A percentile compares a stretch with the other conserved stretches of the same genome.
Evolutionary conservation across 768 basidiomycete species (phyloP).

Genomic region (Pisolithus tinctorius): DNA sequence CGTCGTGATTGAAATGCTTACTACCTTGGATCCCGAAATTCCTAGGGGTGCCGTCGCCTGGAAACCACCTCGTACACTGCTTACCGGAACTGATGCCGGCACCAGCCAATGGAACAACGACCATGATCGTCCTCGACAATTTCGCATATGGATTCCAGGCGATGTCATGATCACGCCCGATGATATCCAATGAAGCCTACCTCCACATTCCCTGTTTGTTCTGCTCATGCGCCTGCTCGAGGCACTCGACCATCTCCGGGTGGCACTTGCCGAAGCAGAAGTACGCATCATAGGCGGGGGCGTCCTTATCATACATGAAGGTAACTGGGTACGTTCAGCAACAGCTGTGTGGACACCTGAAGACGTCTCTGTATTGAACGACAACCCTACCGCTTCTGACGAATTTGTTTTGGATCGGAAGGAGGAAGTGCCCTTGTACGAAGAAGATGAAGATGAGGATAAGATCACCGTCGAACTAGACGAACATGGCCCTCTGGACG

Average conservation of each 20-base stretch:
- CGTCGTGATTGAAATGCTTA: constrained; percentile 22
- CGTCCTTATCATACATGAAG: constrained; percentile 77
- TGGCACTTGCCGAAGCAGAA: constrained; percentile 47
- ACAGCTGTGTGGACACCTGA: constrained; percentile 22
- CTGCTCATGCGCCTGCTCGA: constrained; percentile 51
- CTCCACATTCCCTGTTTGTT: constrained; percentile 42
- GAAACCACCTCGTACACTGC: constrained; percentile 35
- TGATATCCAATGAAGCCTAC: constrained; percentile 41
- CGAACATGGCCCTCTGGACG: constrained; percentile 20
- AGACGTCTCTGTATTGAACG: not conserved
- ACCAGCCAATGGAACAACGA: constrained; percentile 44
- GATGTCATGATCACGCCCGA: constrained; percentile 1
- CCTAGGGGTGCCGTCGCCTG: constrained; percentile 72
- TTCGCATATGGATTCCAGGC: constrained; percentile 55
- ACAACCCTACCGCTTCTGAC: no score
- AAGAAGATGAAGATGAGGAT: constrained; percentile 32
- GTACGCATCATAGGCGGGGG: constrained; percentile 80
- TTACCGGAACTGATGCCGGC: constrained; percentile 12
- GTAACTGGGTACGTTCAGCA: constrained; percentile 37
- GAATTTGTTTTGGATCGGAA: constrained; percentile 8
- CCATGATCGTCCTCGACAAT: constrained; percentile 85
- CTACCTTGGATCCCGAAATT: constrained; percentile 66
- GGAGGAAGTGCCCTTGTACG: constrained; percentile 23
- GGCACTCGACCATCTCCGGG: constrained; percentile 46
- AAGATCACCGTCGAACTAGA: constrained; percentile 30